phyloP scores from a whole-genome alignment of 345 rosid species.

The Corymbia maculata region DNA sequence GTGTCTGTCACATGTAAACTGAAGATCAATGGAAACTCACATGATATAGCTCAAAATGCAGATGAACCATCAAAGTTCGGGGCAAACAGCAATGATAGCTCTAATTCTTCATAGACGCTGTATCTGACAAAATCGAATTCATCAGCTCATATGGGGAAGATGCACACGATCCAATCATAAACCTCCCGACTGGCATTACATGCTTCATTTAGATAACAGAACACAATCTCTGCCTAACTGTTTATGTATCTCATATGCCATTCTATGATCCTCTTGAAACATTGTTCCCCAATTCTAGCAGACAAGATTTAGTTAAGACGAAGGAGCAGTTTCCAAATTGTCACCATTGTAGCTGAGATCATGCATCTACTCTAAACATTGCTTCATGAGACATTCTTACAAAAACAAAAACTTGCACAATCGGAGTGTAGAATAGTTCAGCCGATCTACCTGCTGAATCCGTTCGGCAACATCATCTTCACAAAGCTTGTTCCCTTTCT shows the following conservation, averaged over 20 bases:
- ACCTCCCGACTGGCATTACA: not conserved
- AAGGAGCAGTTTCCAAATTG: not conserved
- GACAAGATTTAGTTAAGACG: not conserved
- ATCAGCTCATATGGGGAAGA: not conserved
- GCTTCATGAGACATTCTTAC: not conserved
- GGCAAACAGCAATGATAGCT: not conserved
- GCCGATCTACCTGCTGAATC: slow-evolving; percentile 64
- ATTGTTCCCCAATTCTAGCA: not conserved
- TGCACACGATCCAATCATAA: not conserved
- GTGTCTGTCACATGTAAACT: slow-evolving; percentile 30
- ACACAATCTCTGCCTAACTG: not conserved
- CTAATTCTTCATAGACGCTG: not conserved
- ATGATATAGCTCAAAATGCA: not conserved
- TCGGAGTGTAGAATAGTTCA: not conserved
- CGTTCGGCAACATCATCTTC: slow-evolving; percentile 54
- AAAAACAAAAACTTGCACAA: not conserved
- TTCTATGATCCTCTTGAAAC: not conserved
- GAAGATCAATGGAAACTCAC: not conserved
- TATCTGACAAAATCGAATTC: not conserved
- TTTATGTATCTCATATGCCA: not conserved
- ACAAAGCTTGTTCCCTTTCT: slow-evolving; percentile 52
- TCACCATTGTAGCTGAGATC: not conserved
- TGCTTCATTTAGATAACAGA: not conserved
- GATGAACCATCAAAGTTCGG: not conserved
- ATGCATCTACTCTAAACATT: not conserved